Conservation (phyloP, 192 early-diverging fungal genomes). For the Pilaira anomala region DNA sequence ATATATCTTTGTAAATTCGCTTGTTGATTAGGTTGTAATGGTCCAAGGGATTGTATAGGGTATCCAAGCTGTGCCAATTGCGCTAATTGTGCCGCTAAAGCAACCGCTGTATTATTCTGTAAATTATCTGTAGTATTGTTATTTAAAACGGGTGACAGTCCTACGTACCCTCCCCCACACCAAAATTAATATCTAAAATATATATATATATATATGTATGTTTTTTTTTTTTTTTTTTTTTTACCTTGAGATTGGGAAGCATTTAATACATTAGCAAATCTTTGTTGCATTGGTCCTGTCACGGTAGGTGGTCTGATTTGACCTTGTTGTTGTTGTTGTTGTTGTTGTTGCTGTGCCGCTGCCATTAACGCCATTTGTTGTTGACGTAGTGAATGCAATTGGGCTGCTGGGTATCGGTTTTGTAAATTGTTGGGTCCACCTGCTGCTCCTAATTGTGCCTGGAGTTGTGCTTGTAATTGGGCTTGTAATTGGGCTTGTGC, state of each 20-base stretch:
- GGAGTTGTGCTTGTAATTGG: slow-evolving; percentile 25
- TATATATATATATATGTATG: neutral
- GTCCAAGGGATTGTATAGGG: slow-evolving; percentile 16
- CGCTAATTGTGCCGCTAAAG: slow-evolving; percentile 1
- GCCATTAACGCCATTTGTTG: slow-evolving; percentile 36
- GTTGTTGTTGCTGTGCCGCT: slow-evolving; percentile 32
- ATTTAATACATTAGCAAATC: slow-evolving; percentile 23
- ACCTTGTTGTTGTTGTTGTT: slow-evolving; percentile 25
- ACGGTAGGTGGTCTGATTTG: slow-evolving; percentile 28
- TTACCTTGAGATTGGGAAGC: slow-evolving; percentile 20
- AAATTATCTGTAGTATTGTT: neutral
- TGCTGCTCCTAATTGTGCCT: slow-evolving; percentile 16
- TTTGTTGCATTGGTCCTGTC: slow-evolving; percentile 15
- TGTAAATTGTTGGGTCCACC: neutral
- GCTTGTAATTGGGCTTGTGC: slow-evolving; percentile 29
- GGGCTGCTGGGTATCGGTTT: slow-evolving; percentile 33
- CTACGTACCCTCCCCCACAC: too few relatives aligned
- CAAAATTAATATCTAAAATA: too few relatives aligned
- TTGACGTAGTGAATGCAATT: slow-evolving; percentile 31
- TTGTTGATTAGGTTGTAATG: slow-evolving; percentile 23
- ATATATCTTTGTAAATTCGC: slow-evolving; percentile 36
- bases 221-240: neutral
- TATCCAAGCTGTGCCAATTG: slow-evolving; percentile 35
- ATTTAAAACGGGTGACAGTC: neutral
- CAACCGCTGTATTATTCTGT: neutral